A percentile compares a stretch with the other conserved stretches of the same genome.
phyloP scores from a whole-genome alignment of 1,284 basidiomycete genomes.

The Leccinum solheimii region DNA sequence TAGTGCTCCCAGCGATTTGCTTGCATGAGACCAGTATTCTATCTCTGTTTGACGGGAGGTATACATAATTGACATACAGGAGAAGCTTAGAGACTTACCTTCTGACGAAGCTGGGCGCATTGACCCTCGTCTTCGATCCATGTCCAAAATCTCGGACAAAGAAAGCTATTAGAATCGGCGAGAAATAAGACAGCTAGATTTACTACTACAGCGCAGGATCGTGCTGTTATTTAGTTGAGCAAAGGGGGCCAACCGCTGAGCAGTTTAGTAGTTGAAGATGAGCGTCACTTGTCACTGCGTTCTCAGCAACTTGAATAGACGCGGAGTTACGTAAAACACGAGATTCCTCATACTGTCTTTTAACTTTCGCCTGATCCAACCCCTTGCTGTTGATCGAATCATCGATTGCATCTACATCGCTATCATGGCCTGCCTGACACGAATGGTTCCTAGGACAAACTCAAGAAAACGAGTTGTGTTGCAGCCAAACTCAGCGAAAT shows the following conservation, averaged over 20 bases:
- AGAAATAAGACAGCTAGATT: conserved; percentile 4
- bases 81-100: conserved; percentile 34
- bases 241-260: neutral
- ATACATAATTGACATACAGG: conserved; percentile 10
- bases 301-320: conserved; percentile 12
- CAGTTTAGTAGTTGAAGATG: conserved; percentile 2
- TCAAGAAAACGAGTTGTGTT: too few relatives aligned
- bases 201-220: conserved; percentile 5
- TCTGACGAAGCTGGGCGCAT: conserved; percentile 37
- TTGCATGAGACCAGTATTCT: conserved; percentile 69
- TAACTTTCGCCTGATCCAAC: too few relatives aligned
- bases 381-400: too few relatives aligned
- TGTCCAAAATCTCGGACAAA: conserved; percentile 9
- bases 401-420: too few relatives aligned
- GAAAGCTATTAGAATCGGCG: neutral
- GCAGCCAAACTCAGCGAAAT: too few relatives aligned
- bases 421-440: too few relatives aligned
- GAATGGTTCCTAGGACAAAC: too few relatives aligned
- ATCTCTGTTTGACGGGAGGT: conserved; percentile 48
- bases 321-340: conserved; percentile 24
- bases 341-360: too few relatives aligned
- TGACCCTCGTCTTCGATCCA: conserved; percentile 33
- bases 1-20: conserved; percentile 53
- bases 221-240: conserved; percentile 1
- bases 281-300: conserved; percentile 9